phyloP scores from a whole-genome alignment of 2,329 filamentous ascomycete genomes.

The Ceratocystis cubensis region DNA sequence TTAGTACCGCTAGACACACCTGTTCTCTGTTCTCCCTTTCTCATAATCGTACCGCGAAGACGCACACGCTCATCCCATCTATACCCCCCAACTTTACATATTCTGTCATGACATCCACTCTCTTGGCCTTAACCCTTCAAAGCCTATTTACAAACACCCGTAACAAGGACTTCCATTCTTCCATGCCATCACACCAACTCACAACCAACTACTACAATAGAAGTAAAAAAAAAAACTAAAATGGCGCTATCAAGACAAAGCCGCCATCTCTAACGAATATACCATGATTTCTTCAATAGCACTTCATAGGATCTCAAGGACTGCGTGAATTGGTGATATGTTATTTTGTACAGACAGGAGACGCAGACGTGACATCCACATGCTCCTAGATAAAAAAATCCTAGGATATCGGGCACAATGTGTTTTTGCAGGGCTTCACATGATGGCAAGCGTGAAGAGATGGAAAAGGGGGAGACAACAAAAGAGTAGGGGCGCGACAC shows the following conservation, averaged over 20 bases:
- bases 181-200: not conserved
- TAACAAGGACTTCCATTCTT: not conserved
- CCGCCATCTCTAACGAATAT: not conserved
- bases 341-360: conserved; percentile 18
- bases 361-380: not conserved
- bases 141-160: too few species aligned
- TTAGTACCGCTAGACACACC: too few species aligned
- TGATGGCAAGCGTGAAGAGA: not conserved
- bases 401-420: not conserved
- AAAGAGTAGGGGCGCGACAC: not conserved
- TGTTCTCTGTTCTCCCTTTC: too few species aligned
- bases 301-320: not conserved
- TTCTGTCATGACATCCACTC: not conserved
- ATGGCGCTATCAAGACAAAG: not conserved
- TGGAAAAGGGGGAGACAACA: not conserved
- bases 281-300: not conserved
- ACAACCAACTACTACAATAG: not conserved
- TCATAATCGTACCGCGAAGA: too few species aligned
- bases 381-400: not conserved
- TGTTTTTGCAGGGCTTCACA: not conserved
- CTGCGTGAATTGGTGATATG: conserved; percentile 11
- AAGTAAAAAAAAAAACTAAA: too few species aligned
- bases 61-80: not conserved
- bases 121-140: too few species aligned
- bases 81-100: not conserved